Evolutionary conservation across 129 eudicot genomes (phyloP).

Genomic region (Silybum marianum): DNA sequence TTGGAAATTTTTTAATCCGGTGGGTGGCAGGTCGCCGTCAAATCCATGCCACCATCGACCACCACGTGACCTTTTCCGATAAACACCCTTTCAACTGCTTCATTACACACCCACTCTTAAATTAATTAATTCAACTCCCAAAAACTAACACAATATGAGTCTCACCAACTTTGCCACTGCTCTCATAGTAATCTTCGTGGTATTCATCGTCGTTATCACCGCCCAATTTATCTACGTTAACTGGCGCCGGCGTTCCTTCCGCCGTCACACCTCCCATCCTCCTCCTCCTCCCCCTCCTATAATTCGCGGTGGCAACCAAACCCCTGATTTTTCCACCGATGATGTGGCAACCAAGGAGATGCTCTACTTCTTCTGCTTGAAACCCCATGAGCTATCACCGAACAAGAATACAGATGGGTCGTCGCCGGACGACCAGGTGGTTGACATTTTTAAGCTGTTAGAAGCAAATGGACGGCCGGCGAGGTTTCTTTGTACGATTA

Average conservation of each 20-base stretch:
- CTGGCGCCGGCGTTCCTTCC: slow-evolving; percentile 56
- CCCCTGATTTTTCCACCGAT: background rate
- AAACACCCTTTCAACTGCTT: background rate
- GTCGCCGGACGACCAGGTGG: slow-evolving; percentile 30
- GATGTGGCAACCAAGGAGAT: slow-evolving; percentile 40
- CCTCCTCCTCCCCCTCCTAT: slow-evolving; percentile 7
- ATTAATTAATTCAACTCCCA: background rate
- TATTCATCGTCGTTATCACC: slow-evolving; percentile 43
- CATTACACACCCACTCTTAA: background rate
- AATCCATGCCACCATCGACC: slow-evolving; percentile 18
- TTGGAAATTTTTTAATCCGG: background rate
- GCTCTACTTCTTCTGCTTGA: slow-evolving; percentile 51
- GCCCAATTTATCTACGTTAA: slow-evolving; percentile 54
- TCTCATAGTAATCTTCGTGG: slow-evolving; percentile 46
- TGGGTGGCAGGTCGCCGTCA: slow-evolving; percentile 13
- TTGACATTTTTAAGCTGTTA: slow-evolving; percentile 52
- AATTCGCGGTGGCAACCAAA: background rate
- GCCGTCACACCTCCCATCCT: slow-evolving; percentile 30
- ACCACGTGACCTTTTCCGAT: slow-evolving; percentile 25
- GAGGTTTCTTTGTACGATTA: slow-evolving; percentile 54
- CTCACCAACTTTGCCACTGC: slow-evolving; percentile 42
- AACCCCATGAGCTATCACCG: slow-evolving; percentile 31
- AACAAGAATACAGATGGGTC: slow-evolving; percentile 2
- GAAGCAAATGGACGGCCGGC: slow-evolving; percentile 48
- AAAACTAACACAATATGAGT: slow-evolving; percentile 31